Evolutionary conservation across 2,329 filamentous ascomycete species (phyloP), one percentile per base, ranked within the genome.

Genomic region (Talaromyces pinophilus): DNA sequence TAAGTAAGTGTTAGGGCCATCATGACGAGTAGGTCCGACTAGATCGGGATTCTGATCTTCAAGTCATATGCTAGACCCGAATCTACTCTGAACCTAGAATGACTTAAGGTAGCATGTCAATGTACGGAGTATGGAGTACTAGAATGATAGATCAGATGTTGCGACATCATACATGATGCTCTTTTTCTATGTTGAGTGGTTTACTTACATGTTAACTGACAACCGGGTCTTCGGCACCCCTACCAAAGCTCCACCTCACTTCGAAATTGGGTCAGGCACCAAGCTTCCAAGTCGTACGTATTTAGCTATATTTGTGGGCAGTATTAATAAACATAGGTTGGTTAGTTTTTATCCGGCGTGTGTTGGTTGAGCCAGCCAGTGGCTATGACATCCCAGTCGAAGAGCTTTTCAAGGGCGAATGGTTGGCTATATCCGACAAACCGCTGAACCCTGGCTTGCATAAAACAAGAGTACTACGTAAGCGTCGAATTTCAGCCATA

Each of bases 401-500:
- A 17, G 13, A 30, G 48, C 48, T 17, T 50, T 50, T 52, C 13
- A 28, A 52, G 25, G 48, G 48, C 5, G 46, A 22, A 22, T 15
- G 13, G 19, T 22, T 48, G 48, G 48, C 2, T 54, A 54, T 54
- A 54, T 54, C 50, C 50, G 50, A 54, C 19, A 54, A 35, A 57
- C 30, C 52, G 30, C 52, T 57, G 30, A 30, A 22, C 52, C 30
- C 52, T 38, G 13, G 13, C 22, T 28, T 28, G 22, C 25, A 30
- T 6, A 17, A 28, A 22, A 13, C 13, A 28, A 52, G 22, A 17
- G 22, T 19, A 19, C 19, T 19, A 19, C 19, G 19, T 52, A 28
- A 6, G 25, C 13, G 48, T 30, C 48, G 19, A 25, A 17, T 7
- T 15, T n/a, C 28, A 33, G 25, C 15, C 25, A 52, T 52, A 54